Base-by-base conservation (phyloP, 208 protist genomes). In the Herpetomonas samuelpessoai region DNA sequence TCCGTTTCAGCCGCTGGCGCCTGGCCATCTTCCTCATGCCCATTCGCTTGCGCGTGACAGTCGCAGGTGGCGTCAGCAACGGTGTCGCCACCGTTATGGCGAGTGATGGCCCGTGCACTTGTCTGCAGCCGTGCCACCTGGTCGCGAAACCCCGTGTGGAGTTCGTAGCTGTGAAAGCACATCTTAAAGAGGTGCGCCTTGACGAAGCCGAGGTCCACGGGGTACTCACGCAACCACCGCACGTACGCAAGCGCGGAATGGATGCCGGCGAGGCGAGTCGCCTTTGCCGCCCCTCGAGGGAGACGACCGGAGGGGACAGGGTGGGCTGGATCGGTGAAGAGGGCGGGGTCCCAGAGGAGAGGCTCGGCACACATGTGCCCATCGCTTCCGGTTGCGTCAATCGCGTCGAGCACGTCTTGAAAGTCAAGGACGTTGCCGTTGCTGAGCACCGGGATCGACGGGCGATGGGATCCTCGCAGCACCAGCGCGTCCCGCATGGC, bases 131-230 rank as follows among this genome's bases (percentile, higher is more conserved):
- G 58, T 0, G 57, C 64, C 24, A 92, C 44, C 52, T 52, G 45
- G 2, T 86, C 75, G 18, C 83, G 79, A 28, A 79, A 74, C 3
- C 19, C 51, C 14, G 60, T 49, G 65, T 87, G 81, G 56, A 84
- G 59, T 57, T 86, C 83, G 49, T 88, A 91, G 62, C 73, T 88
- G 74, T 96, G 90, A 51, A 86, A 83, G 41, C 84, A 75, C 68
- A 96, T 91, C 59, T 96, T 96, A 63, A 92, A 96, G 10, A 96
- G 63, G 59, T 96, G 90, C 25, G 81, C 74, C 77, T 96, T 96
- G 4, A 86, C 79, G n/a, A 91, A 87, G 35, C 72, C 78, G 0
- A 87, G 53, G 51, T 89, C 76, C 14, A 88, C 77, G 0, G 76
- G 79, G 71, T 65, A 89, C 38, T 46, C 53, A 12, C 66, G 71